Conservation (phyloP, 306 rosid species). For the Bauhinia variegata region DNA sequence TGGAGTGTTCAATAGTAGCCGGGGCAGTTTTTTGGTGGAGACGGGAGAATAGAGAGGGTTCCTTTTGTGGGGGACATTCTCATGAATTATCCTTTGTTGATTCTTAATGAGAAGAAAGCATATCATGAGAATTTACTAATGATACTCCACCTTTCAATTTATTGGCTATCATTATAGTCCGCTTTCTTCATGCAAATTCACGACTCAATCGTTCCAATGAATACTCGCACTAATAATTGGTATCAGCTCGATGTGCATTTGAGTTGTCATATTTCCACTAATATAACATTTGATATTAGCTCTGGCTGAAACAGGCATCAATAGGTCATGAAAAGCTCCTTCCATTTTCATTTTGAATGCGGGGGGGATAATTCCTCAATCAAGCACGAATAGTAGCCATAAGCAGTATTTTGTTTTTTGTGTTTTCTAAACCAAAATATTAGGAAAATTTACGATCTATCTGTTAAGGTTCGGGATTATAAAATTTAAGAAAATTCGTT, state of each 20-base stretch:
- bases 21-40: neutral
- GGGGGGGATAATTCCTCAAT: no score
- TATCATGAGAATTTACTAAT: neutral
- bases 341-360: no score
- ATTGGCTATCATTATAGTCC: neutral
- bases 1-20: neutral
- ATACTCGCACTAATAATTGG: neutral
- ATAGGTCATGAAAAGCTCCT: no score
- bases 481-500: slow-evolving; percentile 37
- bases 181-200: neutral
- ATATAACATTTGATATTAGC: no score
- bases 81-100: slow-evolving; percentile 1
- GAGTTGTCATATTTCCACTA: no score
- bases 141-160: neutral
- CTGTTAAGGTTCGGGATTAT: neutral
- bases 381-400: no score
- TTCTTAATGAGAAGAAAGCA: neutral
- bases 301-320: no score
- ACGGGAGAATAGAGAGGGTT: no score
- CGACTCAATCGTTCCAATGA: neutral
- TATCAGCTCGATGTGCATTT: no score
- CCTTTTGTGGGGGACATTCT: neutral
- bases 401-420: no score
- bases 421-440: no score
- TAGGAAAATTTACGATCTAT: no score